These are phyloP conservation scores for Sporisorium iseilematis-ciliati DNA, from an alignment of 1,284 basidiomycete genomes.

Conservation along the genomic window DNA sequence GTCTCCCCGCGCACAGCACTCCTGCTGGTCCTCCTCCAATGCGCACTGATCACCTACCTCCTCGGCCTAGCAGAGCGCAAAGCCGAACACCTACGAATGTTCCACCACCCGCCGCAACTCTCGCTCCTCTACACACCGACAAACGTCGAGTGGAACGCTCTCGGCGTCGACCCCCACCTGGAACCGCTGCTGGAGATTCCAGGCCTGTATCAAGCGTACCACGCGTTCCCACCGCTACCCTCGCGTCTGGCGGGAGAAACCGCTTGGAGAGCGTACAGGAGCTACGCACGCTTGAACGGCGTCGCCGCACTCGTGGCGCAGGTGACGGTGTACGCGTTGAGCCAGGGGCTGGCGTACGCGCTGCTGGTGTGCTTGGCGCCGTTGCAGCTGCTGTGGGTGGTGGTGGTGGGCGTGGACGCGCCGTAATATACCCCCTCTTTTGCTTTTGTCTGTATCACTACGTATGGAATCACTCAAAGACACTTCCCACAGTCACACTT, in stretches of 20 bases:
- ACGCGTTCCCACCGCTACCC: constrained; percentile 17
- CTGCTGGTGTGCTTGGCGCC: constrained; percentile 27
- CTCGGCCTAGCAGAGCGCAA: constrained; percentile 24
- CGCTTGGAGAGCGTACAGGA: background rate
- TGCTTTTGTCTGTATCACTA: too few relatives aligned
- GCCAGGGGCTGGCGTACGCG: constrained; percentile 4
- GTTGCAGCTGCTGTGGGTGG: constrained; percentile 23
- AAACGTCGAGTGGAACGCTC: constrained; percentile 22
- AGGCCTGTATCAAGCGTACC: constrained; percentile 7
- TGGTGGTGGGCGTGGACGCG: background rate
- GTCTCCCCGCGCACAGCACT: background rate
- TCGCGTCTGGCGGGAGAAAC: background rate
- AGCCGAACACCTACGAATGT: constrained; percentile 35
- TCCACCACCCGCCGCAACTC: background rate
- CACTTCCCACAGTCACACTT: too few relatives aligned
- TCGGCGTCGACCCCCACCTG: constrained; percentile 14
- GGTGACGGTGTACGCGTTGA: constrained; percentile 3
- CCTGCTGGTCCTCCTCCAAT: constrained; percentile 15
- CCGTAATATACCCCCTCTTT: background rate
- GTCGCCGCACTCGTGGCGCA: constrained; percentile 2
- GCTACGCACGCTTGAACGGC: constrained; percentile 25
- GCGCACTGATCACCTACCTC: constrained; percentile 21
- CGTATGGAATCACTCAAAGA: too few relatives aligned
- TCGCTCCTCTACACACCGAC: background rate
- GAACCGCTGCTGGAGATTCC: constrained; percentile 27